Conservation (phyloP, 2,329 filamentous ascomycete genomes). For the Alternaria solani region DNA sequence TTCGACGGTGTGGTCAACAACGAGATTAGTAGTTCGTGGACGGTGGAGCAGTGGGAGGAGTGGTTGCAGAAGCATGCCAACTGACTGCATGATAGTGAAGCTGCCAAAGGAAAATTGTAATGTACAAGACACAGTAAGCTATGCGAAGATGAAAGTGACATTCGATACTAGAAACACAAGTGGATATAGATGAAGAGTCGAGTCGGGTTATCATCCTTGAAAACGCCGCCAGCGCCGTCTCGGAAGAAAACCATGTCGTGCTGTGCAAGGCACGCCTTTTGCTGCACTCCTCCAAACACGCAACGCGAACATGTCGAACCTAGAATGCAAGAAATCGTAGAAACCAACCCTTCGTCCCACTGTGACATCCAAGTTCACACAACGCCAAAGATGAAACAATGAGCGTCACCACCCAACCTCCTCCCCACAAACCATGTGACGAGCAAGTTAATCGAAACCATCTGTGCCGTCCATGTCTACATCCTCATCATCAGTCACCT, state of each 20-base stretch:
- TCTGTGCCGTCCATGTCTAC: slow-evolving; percentile 46
- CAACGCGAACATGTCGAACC: background rate
- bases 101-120: background rate
- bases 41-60: slow-evolving; percentile 81
- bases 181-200: slow-evolving; percentile 5
- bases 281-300: slow-evolving; percentile 5
- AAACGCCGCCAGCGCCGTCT: slow-evolving; percentile 5
- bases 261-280: slow-evolving; percentile 6
- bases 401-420: background rate
- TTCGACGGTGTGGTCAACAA: slow-evolving; percentile 86
- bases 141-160: background rate
- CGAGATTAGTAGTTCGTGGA: slow-evolving; percentile 81
- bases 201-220: slow-evolving; percentile 7
- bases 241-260: slow-evolving; percentile 3
- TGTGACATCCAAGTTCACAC: slow-evolving; percentile 9
- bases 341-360: slow-evolving; percentile 1
- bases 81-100: slow-evolving; percentile 49
- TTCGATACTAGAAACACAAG: slow-evolving; percentile 3
- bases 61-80: slow-evolving; percentile 75
- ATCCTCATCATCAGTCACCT: slow-evolving; percentile 33
- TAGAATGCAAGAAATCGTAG: background rate
- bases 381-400: slow-evolving; percentile 7
- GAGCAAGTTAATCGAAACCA: slow-evolving; percentile 9
- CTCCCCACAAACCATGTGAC: background rate
- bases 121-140: background rate